Evolutionary conservation across 768 basidiomycete genomes (phyloP), one percentile per base, ranked within the genome.

Genomic region (Suillus discolor): DNA sequence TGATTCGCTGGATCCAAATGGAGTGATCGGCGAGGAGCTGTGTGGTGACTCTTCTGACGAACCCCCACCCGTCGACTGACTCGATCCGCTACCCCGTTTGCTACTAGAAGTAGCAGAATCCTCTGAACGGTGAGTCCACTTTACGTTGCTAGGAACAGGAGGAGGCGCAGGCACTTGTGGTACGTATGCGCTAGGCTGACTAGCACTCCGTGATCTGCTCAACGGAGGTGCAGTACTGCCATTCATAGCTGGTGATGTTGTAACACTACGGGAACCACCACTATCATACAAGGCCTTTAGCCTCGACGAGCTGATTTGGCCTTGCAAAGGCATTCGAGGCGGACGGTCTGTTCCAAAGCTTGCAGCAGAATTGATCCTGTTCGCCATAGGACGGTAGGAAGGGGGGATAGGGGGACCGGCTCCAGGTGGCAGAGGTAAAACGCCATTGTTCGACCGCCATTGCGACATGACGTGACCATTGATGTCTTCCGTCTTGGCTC

Each of bases 1-100:
- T 34, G 90, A 91, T 69, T 94, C 93, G 77, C 89, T 93, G 47
- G 93, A 94, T n/a, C 92, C 93, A 73, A 91, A 94, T 20, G 93
- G 93, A 31, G 93, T 94, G 73, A 94, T 87, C 0, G 93, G 93
- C n/a, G 92, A 93, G 18, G 89, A 89, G 68, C 89, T 90, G 70
- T 92, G 90, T 23, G 92, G 91, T 54, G 93, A 94, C 69, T 91
- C 92, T 71, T 93, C 91, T 15, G 92, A 93, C 74, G 90, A 92
- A 70, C 86, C 89, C 63, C 84, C 88, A 53, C 61, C 73, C 12
- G 92, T 93, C 15, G 91, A 92, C 74, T 92, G 88, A 71, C 93
- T 94, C 44, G 91, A 93, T 15, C 91, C 90, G 68, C 93, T 94
- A 39, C 91, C 93, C 44, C 93, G 87, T 76, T 94, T 94, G 70